Conservation (phyloP, 148 eudicot genomes). For the Fallopia convolvulus region DNA sequence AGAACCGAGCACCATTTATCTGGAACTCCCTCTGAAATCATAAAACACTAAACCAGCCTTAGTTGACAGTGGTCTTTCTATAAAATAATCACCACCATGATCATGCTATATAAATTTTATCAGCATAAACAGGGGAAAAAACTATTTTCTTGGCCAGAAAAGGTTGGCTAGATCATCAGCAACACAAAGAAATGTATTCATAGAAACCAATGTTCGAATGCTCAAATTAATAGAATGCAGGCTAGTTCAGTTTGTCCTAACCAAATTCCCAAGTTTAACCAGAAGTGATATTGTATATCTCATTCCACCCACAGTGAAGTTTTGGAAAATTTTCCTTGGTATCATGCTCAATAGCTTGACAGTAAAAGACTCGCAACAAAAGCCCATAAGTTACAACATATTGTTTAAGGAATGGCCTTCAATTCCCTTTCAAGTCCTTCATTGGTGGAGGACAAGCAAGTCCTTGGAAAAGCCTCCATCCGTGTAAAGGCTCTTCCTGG, state of each 20-base stretch:
- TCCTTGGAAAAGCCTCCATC: neutral
- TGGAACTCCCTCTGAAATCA: constrained; percentile 45
- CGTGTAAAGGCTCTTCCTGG: neutral
- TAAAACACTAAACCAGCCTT: neutral
- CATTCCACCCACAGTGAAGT: neutral
- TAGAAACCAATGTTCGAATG: neutral
- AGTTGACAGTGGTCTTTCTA: neutral
- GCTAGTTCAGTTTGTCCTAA: neutral
- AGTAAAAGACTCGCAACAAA: neutral
- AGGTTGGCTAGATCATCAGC: neutral
- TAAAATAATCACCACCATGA: neutral
- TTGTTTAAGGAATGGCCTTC: too few relatives aligned
- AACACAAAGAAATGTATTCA: neutral
- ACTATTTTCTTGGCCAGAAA: neutral
- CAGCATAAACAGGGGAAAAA: neutral
- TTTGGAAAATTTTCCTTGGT: neutral
- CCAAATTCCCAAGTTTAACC: neutral
- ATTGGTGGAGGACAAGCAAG: neutral
- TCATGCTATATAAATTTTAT: neutral
- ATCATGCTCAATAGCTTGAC: neutral
- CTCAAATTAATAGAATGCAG: neutral
- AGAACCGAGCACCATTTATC: constrained; percentile 62
- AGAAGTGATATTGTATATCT: neutral
- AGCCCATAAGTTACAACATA: neutral
- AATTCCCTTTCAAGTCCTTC: neutral